Evolutionary conservation across 139 green algal species (phyloP), one percentile per base, ranked within the genome.

Genomic region (Yamagishiella unicocca): DNA sequence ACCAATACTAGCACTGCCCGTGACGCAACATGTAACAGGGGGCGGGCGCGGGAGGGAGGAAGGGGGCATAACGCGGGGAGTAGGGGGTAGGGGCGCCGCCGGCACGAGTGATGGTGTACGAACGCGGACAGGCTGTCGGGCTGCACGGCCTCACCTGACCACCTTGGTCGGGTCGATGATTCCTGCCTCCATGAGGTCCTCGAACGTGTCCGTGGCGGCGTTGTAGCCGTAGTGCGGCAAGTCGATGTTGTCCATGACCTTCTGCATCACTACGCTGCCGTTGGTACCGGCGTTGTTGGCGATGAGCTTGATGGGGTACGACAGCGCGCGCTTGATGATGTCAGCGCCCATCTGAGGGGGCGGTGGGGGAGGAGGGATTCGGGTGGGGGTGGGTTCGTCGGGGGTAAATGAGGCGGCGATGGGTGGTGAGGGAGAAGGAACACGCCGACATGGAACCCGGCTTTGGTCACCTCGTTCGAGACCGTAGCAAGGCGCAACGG

Each of bases 141-240:
- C 14, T 58, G 50, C 17, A 12, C 50, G 50, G 12, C 17, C 50
- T 25, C 14, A 71, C 76, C 76, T 83, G 50, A 71, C 76, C 22
- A 96, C 96, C 96, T 99, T 99, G 81, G 98, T 97, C 82, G 98
- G 98, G 94, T 99, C 98, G 86, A 99, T 99, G 94, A 99, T 99
- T 88, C 98, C 98, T 19, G 92, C 92, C 79, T 94, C 89, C 95
- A 99, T 97, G 7, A 99, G 93, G 94, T 99, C 95, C 91, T 98
- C 93, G 70, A 96, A 99, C 88, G 92, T 87, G 89, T 96, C 98
- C n/a, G 91, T 97, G 50, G 96, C 95, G 40, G 97, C 97, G 90
- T 99, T 99, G 95, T 97, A 99, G 27, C 97, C 96, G 66, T 93
- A 94, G 88, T 92, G 83, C 58, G 84, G 67, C 66, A 87, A 53